Evolutionary conservation across 2,329 filamentous ascomycete species (phyloP), one percentile per base, ranked within the genome.

Genomic region (Thelonectria discophora): DNA sequence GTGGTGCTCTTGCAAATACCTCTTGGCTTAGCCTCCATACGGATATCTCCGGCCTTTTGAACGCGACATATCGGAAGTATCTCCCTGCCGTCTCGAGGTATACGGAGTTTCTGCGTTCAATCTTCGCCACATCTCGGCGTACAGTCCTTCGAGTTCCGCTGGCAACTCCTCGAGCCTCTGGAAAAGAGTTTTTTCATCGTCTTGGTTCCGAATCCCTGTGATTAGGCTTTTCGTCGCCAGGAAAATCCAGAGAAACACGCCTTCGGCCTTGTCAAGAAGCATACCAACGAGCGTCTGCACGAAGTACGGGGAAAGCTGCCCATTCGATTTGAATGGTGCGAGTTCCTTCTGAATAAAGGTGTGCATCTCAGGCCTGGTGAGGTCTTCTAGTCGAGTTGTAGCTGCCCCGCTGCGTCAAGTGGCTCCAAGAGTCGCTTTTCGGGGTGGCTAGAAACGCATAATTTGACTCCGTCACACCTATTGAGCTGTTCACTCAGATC

Each of bases 401-500:
- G 27, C n/a, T 5, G 17, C 50, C 1, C 42, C 21, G 27, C 32
- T 13, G 20, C 45, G 43, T 62, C 34, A 3, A 64, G 37, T 32
- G 49, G 24, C n/a, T 21, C 43, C 40, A 55, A 34, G 17, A 64
- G 34, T 10, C 30, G 34, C 6, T 45, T 39, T 21, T 66, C 65
- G 9, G 63, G 52, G 21, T 65, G 51, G 20, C 62, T 66, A 3
- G 67, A 42, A 20, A 65, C 30, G 34, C 67, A 69, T 0, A 65
- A 12, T 43, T 66, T 67, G 53, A 66, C 13, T 3, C 52, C 40
- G 5, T 20, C 30, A 11, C 58, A 10, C 5, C 18, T 34, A 11
- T 27, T 11, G 5, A 67, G 47, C 9, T 62, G 30, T 3, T 62
- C 39, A 3, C 62, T 42, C 5, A 55, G 8, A 3, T 51, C 21